Conservation (phyloP, 2,329 filamentous ascomycete species). For the Aureobasidium uvarum region DNA sequence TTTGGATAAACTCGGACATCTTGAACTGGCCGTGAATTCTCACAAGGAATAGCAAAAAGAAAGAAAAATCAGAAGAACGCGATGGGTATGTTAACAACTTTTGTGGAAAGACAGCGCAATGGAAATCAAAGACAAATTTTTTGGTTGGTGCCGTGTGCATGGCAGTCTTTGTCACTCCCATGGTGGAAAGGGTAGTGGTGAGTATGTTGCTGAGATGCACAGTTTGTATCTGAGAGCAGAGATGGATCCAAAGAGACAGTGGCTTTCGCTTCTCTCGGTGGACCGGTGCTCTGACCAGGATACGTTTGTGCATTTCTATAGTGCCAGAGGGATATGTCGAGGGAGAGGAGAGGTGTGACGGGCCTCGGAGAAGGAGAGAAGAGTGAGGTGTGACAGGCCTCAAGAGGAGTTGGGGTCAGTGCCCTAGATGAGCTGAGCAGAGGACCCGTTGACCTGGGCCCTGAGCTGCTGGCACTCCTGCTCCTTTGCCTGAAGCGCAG, state of each 20-base stretch:
- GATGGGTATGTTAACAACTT: neutral
- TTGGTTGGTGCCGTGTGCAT: neutral
- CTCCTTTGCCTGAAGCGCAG: conserved; percentile 36
- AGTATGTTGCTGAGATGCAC: neutral
- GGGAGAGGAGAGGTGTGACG: neutral
- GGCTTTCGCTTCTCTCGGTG: neutral
- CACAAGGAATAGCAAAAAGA: neutral
- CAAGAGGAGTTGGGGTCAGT: neutral
- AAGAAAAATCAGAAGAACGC: neutral
- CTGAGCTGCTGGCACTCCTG: neutral
- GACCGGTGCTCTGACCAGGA: neutral
- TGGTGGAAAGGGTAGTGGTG: too few species aligned
- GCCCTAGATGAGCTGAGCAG: neutral
- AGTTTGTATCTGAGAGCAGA: neutral
- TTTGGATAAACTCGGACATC: neutral
- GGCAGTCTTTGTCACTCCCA: too few species aligned
- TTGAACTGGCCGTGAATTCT: neutral
- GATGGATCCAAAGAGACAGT: neutral
- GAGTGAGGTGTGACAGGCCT: neutral
- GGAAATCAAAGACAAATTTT: neutral
- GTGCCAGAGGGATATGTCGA: neutral
- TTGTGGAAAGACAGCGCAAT: neutral
- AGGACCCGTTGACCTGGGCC: neutral
- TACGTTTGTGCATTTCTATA: neutral
- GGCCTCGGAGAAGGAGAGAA: neutral